Percentiles rank a stretch among this genome's conserved stretches.
Conservation (phyloP, 257 asterid species). For the Jacaranda mimosifolia region DNA sequence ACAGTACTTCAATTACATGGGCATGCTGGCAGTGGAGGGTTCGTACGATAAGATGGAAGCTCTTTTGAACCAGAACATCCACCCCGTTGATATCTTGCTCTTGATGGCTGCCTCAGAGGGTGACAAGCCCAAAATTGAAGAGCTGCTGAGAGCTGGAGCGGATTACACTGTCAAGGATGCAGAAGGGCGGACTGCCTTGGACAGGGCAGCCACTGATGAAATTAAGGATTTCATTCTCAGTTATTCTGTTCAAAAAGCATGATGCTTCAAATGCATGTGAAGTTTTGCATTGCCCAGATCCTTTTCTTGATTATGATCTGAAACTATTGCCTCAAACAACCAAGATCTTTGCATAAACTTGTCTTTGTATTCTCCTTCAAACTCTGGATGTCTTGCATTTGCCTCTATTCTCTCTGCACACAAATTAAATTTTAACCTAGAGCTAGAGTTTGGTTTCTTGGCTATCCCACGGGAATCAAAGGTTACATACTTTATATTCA, state of each 20-base stretch:
- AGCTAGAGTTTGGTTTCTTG: no score
- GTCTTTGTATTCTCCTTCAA: not conserved
- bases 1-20: slow-evolving; percentile 98
- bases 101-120: slow-evolving; percentile 89
- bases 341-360: not conserved
- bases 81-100: slow-evolving; percentile 87
- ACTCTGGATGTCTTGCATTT: no score
- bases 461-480: no score
- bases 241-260: slow-evolving; percentile 74
- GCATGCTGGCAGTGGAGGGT: slow-evolving; percentile 99
- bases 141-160: slow-evolving; percentile 89
- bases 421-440: no score
- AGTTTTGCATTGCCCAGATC: not conserved
- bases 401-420: no score
- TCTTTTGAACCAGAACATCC: slow-evolving; percentile 81
- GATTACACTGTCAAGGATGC: slow-evolving; percentile 78
- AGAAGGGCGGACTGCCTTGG: slow-evolving; percentile 86
- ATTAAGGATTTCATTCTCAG: slow-evolving; percentile 69
- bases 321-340: not conserved
- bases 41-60: slow-evolving; percentile 91
- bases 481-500: no score
- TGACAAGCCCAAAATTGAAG: slow-evolving; percentile 89
- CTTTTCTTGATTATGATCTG: not conserved
- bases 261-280: slow-evolving; percentile 23
- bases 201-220: slow-evolving; percentile 74